Evolutionary conservation across 2,329 filamentous ascomycete genomes (phyloP), one percentile per base, ranked within the genome.

Genomic region (Fusarium coicis): DNA sequence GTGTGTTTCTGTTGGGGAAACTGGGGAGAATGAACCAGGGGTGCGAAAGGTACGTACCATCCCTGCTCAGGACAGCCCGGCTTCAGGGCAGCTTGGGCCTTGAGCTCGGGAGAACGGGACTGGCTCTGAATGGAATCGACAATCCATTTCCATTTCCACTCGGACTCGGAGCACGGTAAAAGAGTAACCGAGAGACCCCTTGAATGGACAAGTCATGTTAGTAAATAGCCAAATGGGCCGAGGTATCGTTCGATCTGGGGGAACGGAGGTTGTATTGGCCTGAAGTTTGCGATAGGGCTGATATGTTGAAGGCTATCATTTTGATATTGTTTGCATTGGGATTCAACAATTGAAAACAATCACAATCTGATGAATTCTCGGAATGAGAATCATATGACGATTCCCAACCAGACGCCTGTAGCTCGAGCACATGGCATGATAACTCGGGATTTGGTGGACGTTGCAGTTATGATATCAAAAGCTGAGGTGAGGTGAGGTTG

Each of bases 1-100:
- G 73, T 59, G 73, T 59, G 73, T 76, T 75, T 78, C 75, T 78
- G 73, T 78, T 77, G 76, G 76, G 76, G 73, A 66, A 74, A 74
- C 69, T 75, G 75, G 73, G 76, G 73, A 54, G 36, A 77, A 47
- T 36, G 46, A 65, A 30, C 46, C 53, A 66, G 59, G 73, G 74
- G 56, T 61, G 23, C 16, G 10, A 7, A 46, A 42, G 46, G 39
- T 72, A 74, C 73, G 70, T 75, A 72, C 58, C 11, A 12, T 40
- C 50, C 46, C 53, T 47, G 55, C 56, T 47, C 54, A 16, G 10
- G 34, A 8, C 15, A 36, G n/a, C n/a, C n/a, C n/a, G 15, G n/a
- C 39, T 42, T n/a, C 21, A 43, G 32, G 43, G 49, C 46, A 49
- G 46, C 21, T 32, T 10, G 46, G 19, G 47, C 39, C n/a, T 34